Conservation (phyloP, 1,139 yeast species). For the Taphrina betulina region DNA sequence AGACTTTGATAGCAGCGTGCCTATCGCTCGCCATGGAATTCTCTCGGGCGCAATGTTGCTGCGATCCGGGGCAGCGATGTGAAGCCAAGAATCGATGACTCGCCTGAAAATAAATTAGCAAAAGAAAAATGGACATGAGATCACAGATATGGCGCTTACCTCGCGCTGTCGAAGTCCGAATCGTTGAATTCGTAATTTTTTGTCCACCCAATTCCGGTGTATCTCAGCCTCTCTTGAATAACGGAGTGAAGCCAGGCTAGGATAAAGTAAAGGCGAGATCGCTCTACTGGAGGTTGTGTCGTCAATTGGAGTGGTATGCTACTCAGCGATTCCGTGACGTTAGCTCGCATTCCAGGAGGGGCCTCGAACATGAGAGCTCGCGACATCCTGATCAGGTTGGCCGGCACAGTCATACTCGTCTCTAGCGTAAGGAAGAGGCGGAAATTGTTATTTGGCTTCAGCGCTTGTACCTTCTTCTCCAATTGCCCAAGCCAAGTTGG, state of each 20-base stretch:
- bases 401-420: conserved; percentile 54
- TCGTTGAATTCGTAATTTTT: conserved; percentile 69
- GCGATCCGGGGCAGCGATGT: conserved; percentile 40
- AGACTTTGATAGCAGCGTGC: conserved; percentile 54
- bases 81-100: conserved; percentile 51
- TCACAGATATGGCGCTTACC: conserved; percentile 11
- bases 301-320: conserved; percentile 40
- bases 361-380: conserved; percentile 60
- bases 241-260: conserved; percentile 71
- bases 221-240: conserved; percentile 59
- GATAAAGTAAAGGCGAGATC: conserved; percentile 54
- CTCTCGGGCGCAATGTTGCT: conserved; percentile 50
- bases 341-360: conserved; percentile 58
- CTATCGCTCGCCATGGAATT: conserved; percentile 61
- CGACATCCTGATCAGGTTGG: conserved; percentile 55
- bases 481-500: conserved; percentile 60
- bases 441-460: conserved; percentile 46
- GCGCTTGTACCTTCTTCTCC: conserved; percentile 50
- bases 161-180: conserved; percentile 63
- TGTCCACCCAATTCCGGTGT: conserved; percentile 62
- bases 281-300: conserved; percentile 48
- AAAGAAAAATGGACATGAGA: too few relatives aligned
- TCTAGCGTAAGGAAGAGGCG: conserved; percentile 63
- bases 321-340: conserved; percentile 47
- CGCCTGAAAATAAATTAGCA: conserved; percentile 37